phyloP scores from a whole-genome alignment of 2,329 filamentous ascomycete species.

The Ophiostoma sp. region DNA sequence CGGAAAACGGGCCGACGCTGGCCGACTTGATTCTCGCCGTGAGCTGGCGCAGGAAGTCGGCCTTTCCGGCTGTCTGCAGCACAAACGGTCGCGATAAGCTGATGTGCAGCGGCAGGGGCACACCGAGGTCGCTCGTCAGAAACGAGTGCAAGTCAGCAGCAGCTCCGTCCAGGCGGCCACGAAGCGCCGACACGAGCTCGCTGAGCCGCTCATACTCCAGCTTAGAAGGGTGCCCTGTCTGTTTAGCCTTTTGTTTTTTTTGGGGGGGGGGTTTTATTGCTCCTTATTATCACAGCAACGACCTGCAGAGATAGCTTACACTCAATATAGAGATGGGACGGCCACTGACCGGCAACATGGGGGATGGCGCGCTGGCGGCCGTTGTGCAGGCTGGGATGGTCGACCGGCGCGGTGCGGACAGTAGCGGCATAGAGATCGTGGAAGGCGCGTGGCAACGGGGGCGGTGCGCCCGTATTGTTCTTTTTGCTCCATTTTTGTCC shows the following conservation, averaged over 20 bases:
- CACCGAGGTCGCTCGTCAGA: slow-evolving; percentile 70
- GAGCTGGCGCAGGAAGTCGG: slow-evolving; percentile 58
- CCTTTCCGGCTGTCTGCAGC: slow-evolving; percentile 66
- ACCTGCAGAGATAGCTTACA: slow-evolving; percentile 52
- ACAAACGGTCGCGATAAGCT: slow-evolving; percentile 79
- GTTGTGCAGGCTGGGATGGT: slow-evolving; percentile 79
- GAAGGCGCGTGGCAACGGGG: slow-evolving; percentile 73
- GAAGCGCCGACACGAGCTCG: not conserved
- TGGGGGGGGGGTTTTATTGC: too few species aligned
- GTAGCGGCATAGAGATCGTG: slow-evolving; percentile 85
- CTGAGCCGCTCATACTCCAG: not conserved
- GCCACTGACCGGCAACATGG: slow-evolving; percentile 86
- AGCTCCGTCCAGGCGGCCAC: slow-evolving; percentile 38
- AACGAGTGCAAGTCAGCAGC: slow-evolving; percentile 57
- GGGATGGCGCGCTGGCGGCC: slow-evolving; percentile 77
- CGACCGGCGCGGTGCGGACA: slow-evolving; percentile 67
- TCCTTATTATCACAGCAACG: too few species aligned
- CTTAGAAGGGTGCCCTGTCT: slow-evolving; percentile 48
- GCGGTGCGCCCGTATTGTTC: slow-evolving; percentile 39
- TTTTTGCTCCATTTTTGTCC: not conserved
- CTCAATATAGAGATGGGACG: slow-evolving; percentile 85
- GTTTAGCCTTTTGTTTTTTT: not conserved
- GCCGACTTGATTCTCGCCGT: slow-evolving; percentile 37
- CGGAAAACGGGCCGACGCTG: slow-evolving; percentile 32
- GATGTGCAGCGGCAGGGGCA: slow-evolving; percentile 77